These are phyloP conservation scores for Collybia mongolica DNA, from an alignment of 768 basidiomycete species.

Conservation along the genomic window DNA sequence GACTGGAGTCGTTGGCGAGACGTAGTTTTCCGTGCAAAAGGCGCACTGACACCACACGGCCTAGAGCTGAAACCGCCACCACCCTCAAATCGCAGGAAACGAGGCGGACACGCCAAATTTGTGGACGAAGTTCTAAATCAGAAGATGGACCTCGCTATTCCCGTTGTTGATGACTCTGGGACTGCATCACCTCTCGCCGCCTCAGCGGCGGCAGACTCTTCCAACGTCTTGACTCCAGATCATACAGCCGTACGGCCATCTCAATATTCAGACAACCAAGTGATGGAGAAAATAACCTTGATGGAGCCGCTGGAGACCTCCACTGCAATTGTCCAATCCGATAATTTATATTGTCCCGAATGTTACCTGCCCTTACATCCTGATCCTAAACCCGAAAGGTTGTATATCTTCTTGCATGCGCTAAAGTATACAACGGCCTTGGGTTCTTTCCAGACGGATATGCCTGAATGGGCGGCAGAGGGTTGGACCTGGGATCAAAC, in stretches of 20 bases:
- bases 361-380: slow-evolving; percentile 93
- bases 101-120: slow-evolving; percentile 53
- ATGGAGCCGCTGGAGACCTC: slow-evolving; percentile 38
- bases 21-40: slow-evolving; percentile 77
- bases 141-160: slow-evolving; percentile 9
- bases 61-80: slow-evolving; percentile 51
- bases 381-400: slow-evolving; percentile 87
- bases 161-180: neutral
- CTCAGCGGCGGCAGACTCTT: slow-evolving; percentile 9
- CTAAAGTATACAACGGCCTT: slow-evolving; percentile 78
- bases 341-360: slow-evolving; percentile 75
- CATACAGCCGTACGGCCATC: slow-evolving; percentile 11
- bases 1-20: slow-evolving; percentile 91
- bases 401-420: slow-evolving; percentile 97
- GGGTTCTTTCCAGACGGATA: slow-evolving; percentile 80
- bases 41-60: slow-evolving; percentile 44
- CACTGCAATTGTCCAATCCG: slow-evolving; percentile 33
- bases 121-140: slow-evolving; percentile 22
- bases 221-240: slow-evolving; percentile 14
- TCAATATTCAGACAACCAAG: slow-evolving; percentile 52
- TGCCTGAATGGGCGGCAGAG: slow-evolving; percentile 87
- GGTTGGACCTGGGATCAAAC: slow-evolving; percentile 67
- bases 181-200: slow-evolving; percentile 7
- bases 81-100: slow-evolving; percentile 57
- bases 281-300: slow-evolving; percentile 35